These are phyloP conservation scores for Torulaspora microellipsoides DNA, from an alignment of 805 yeast genomes.

Conservation along the genomic window DNA sequence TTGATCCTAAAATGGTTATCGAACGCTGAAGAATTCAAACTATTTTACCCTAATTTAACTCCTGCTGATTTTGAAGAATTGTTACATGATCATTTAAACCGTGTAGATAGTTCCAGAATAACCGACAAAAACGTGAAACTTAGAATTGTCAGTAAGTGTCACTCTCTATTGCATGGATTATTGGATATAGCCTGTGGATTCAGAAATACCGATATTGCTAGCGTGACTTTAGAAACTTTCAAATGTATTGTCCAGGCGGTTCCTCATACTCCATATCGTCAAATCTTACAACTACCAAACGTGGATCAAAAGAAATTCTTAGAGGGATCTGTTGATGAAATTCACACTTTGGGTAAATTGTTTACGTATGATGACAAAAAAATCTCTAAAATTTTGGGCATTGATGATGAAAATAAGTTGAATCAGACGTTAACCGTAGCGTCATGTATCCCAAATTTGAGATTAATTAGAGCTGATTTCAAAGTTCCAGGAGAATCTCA, in stretches of 20 bases:
- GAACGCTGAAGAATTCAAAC: conserved; percentile 59
- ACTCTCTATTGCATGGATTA: conserved; percentile 61
- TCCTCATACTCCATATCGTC: conserved; percentile 49
- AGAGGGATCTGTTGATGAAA: conserved; percentile 25
- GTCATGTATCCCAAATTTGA: conserved; percentile 59
- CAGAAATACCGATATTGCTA: conserved; percentile 63
- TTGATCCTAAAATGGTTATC: conserved; percentile 57
- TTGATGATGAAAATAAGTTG: conserved; percentile 42
- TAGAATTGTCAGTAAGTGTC: conserved; percentile 57
- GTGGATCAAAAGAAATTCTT: conserved; percentile 48
- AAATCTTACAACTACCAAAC: conserved; percentile 76
- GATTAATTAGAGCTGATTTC: conserved; percentile 65
- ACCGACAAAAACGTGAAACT: conserved; percentile 43
- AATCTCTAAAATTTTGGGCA: conserved; percentile 53
- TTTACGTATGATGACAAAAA: conserved; percentile 55
- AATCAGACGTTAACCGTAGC: conserved; percentile 53
- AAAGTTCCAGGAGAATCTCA: conserved; percentile 79
- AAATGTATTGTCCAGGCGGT: conserved; percentile 76
- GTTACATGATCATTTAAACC: conserved; percentile 53
- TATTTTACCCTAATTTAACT: conserved; percentile 39
- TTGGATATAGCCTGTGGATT: conserved; percentile 79
- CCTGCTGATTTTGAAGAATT: conserved; percentile 47
- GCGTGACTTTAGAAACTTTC: conserved; percentile 58
- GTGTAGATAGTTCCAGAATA: conserved; percentile 39
- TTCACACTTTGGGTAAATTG: conserved; percentile 65